Evolutionary conservation across 2,329 filamentous ascomycete genomes (phyloP), one percentile per base, ranked within the genome.

Genomic region (Setomelanomma holmii): DNA sequence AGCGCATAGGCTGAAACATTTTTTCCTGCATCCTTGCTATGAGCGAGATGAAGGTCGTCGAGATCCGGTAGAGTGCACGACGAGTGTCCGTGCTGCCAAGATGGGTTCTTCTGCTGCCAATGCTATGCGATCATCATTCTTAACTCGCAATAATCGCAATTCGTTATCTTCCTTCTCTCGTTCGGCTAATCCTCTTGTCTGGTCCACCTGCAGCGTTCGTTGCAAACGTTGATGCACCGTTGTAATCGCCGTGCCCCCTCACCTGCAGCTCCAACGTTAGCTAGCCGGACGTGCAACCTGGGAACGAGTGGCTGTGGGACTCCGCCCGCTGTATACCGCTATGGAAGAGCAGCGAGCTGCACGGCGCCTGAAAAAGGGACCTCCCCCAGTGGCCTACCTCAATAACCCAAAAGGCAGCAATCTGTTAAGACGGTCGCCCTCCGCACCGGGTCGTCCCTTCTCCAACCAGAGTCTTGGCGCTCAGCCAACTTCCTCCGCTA

Each of bases 321-420:
- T 30, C 5, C 27, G 27, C 27, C 27, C 10, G 27, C 27, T 30
- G 27, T 30, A 30, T 10, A 30, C 27, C 27, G 24, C 40, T 21
- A 66, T 59, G 55, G 58, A 63, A 44, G 59, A 63, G 39, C 49
- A 56, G 23, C 55, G 54, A 49, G 47, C 58, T 24, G 39, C 55
- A 11, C 48, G 53, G 22, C 47, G 60, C 20, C 39, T 64, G 47
- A 56, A 49, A 48, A 66, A 65, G 49, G 57, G 57, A 14, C 53
- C 60, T 27, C 63, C 63, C 33, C 57, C 57, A 24, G 56, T 63
- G 30, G 58, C 59, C 14, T 62, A 62, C 35, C 38, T 60, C 27
- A 62, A 62, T 45, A 54, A 44, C 42, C 49, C 50, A 50, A 53
- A 56, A 33, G 55, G 50, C 33, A 67, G 49, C 51, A 50, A 53